Percentiles rank a stretch among this genome's conserved stretches.
These are phyloP conservation scores for Galerina marginata DNA, from an alignment of 768 basidiomycete species.

Conservation along the genomic window DNA sequence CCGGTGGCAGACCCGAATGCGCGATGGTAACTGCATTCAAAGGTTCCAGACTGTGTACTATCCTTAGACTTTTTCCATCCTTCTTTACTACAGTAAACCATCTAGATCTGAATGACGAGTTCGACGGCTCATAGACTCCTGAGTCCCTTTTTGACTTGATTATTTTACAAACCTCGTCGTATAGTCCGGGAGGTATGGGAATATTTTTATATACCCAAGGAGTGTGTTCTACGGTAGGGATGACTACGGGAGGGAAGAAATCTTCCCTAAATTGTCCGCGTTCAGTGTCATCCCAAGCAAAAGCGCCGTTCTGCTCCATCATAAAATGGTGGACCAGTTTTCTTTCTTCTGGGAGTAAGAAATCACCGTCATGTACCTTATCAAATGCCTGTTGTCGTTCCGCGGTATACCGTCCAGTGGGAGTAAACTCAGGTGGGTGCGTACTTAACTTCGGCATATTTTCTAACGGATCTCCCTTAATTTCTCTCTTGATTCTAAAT, in stretches of 20 bases:
- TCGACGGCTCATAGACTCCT: constrained; percentile 37
- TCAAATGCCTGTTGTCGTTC: constrained; percentile 5
- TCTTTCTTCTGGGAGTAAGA: constrained; percentile 16
- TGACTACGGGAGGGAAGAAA: constrained; percentile 19
- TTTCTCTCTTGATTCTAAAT: constrained; percentile 10
- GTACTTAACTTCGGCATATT: constrained; percentile 4
- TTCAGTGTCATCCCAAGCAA: constrained; percentile 26
- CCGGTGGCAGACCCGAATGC: constrained; percentile 34
- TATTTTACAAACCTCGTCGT: constrained; percentile 1
- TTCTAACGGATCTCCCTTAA: constrained; percentile 14
- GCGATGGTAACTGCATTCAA: constrained; percentile 39
- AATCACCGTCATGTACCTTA: constrained; percentile 1
- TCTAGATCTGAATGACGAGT: constrained; percentile 37
- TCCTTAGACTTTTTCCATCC: constrained; percentile 32
- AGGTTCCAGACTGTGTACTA: constrained; percentile 42
- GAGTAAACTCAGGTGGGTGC: constrained; percentile 2
- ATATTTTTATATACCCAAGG: constrained; percentile 17
- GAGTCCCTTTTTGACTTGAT: constrained; percentile 34
- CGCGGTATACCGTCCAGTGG: constrained; percentile 8
- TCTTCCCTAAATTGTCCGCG: constrained; percentile 18
- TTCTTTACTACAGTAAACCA: constrained; percentile 47
- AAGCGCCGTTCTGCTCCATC: constrained; percentile 14
- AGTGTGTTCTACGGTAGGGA: constrained; percentile 9
- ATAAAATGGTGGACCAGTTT: constrained; percentile 23
- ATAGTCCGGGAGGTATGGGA: constrained; percentile 19